These are phyloP conservation scores for Solanum ahanhuiri DNA, from an alignment of 257 asterid species.

Conservation along the genomic window DNA sequence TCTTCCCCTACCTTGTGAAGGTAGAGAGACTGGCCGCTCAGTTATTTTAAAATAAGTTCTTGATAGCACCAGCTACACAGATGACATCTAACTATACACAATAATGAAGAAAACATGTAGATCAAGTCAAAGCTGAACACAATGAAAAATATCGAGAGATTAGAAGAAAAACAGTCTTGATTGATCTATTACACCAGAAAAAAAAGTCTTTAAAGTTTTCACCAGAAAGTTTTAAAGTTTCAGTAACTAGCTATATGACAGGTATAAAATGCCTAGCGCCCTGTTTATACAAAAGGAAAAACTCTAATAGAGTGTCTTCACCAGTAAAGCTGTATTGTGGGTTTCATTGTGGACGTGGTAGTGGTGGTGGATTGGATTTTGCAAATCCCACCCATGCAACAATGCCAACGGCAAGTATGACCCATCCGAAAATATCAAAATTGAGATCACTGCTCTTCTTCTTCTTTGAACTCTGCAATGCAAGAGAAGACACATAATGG, in stretches of 20 bases:
- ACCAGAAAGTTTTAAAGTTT: background rate
- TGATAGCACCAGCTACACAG: background rate
- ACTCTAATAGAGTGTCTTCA: background rate
- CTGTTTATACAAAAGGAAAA: background rate
- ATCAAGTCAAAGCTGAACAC: background rate
- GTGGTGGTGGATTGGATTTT: conserved; percentile 34
- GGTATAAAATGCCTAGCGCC: background rate
- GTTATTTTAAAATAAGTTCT: background rate
- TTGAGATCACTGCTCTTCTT: conserved; percentile 47
- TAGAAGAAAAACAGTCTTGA: background rate
- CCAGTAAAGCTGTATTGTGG: background rate
- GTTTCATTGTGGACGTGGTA: conserved; percentile 29
- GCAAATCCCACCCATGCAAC: conserved; percentile 60
- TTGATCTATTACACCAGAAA: background rate
- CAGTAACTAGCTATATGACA: background rate
- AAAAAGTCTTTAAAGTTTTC: background rate
- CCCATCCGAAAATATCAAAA: conserved; percentile 52
- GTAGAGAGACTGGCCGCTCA: background rate
- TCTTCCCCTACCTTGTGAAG: background rate
- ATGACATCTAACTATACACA: background rate
- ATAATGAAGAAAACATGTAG: background rate
- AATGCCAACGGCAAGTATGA: conserved; percentile 55
- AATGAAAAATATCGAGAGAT: background rate
- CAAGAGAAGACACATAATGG: background rate
- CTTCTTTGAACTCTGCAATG: conserved; percentile 31